phyloP scores from a whole-genome alignment of 176 grass and related monocot genomes.

The Leersia perrieri region DNA sequence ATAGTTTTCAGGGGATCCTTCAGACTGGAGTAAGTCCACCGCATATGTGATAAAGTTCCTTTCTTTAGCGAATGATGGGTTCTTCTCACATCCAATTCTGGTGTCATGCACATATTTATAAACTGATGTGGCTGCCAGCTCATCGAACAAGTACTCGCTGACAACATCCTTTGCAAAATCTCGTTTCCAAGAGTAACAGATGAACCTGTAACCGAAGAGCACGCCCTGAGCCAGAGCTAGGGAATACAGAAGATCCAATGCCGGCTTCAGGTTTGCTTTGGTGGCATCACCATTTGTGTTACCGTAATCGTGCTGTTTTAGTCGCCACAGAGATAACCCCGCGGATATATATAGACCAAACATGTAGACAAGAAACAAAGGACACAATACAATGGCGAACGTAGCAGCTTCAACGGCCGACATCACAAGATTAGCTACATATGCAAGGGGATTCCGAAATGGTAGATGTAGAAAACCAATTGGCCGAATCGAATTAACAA shows the following conservation, averaged over 20 bases:
- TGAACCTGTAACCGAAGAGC: neutral
- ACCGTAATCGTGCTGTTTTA: neutral
- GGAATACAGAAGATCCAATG: neutral
- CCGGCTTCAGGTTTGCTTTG: neutral
- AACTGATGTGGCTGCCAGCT: neutral
- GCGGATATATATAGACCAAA: neutral
- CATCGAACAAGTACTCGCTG: fast-evolving
- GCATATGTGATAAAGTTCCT: neutral
- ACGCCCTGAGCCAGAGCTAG: neutral
- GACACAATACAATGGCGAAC: neutral
- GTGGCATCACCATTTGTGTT: fast-evolving
- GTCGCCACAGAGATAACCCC: neutral
- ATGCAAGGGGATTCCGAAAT: neutral
- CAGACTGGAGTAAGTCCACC: neutral
- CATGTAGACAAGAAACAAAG: neutral
- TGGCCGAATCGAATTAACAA: no score
- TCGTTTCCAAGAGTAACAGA: neutral
- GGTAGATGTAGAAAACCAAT: no score
- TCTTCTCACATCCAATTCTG: neutral
- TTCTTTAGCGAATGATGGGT: neutral
- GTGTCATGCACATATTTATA: neutral
- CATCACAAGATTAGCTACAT: no score
- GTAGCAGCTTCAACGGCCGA: neutral
- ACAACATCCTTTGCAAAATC: neutral
- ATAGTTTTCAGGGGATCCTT: neutral